Evolutionary conservation across 176 grass and related monocot species (phyloP).

Genomic region (Carex kokanica): DNA sequence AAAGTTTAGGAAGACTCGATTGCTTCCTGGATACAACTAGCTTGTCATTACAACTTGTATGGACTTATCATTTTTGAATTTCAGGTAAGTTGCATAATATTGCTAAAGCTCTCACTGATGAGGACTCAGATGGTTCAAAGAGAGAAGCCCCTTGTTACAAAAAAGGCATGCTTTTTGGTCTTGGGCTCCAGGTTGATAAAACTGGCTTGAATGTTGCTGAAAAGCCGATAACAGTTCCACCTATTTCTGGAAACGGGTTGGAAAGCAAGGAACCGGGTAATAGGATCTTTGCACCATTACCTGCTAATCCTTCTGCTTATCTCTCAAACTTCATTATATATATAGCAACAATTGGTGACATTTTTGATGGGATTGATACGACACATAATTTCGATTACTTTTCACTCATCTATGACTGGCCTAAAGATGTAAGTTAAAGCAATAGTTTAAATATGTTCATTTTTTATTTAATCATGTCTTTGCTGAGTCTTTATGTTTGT

Average conservation of each 20-base stretch:
- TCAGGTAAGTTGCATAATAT: conserved; percentile 98
- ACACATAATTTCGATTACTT: conserved; percentile 99
- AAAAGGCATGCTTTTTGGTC: conserved; percentile 69
- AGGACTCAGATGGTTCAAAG: conserved; percentile 66
- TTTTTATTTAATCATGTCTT: conserved; percentile 8
- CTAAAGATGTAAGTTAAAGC: conserved; percentile 80
- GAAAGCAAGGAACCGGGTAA: conserved; percentile 69
- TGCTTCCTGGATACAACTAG: background rate
- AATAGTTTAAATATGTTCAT: conserved; percentile 22
- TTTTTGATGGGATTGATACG: conserved; percentile 93
- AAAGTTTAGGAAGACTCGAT: background rate
- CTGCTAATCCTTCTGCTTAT: conserved; percentile 80
- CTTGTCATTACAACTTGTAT: background rate
- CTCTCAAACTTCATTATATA: conserved; percentile 97
- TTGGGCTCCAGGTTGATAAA: conserved; percentile 72
- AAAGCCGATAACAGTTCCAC: conserved; percentile 31
- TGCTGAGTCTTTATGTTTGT: conserved; percentile 21
- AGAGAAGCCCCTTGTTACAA: conserved; percentile 57
- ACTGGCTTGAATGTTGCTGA: conserved; percentile 31
- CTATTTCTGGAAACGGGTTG: conserved; percentile 37
- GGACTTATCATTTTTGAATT: conserved; percentile 3
- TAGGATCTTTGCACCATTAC: conserved; percentile 60
- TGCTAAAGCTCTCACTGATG: conserved; percentile 84
- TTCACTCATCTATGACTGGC: conserved; percentile 86
- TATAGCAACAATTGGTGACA: conserved; percentile 90